Percentiles rank a stretch among this genome's conserved stretches.
These are phyloP conservation scores for Aspergillus latus DNA, from an alignment of 2,329 filamentous ascomycete species.

Conservation along the genomic window DNA sequence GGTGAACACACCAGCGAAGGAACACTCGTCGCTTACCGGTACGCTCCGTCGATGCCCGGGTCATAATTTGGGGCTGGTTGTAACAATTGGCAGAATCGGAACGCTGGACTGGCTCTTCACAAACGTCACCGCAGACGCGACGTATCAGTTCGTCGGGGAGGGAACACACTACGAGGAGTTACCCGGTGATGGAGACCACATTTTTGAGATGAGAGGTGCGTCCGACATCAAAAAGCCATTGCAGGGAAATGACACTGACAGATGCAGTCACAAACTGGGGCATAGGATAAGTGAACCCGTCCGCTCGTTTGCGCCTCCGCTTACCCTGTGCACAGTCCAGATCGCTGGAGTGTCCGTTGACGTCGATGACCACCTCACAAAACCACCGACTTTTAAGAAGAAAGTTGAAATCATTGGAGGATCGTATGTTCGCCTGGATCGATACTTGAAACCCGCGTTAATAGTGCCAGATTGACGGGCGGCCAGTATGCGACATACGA, in stretches of 20 bases:
- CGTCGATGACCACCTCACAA: conserved; percentile 47
- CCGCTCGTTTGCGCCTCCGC: background rate
- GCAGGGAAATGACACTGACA: background rate
- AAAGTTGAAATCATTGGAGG: conserved; percentile 49
- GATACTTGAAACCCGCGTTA: background rate
- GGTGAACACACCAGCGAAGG: conserved; percentile 52
- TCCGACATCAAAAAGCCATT: background rate
- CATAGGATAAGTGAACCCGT: conserved; percentile 45
- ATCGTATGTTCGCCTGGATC: conserved; percentile 27
- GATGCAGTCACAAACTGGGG: conserved; percentile 60
- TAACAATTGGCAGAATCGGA: conserved; percentile 43
- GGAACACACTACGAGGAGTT: conserved; percentile 48
- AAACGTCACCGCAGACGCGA: conserved; percentile 58
- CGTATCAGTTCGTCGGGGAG: conserved; percentile 57
- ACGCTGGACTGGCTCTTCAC: conserved; percentile 62
- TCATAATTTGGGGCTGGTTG: background rate
- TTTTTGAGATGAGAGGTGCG: conserved; percentile 55
- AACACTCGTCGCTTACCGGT: conserved; percentile 55
- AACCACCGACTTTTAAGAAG: conserved; percentile 37
- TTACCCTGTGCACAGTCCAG: conserved; percentile 47
- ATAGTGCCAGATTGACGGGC: conserved; percentile 49
- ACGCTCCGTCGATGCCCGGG: background rate
- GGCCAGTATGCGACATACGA: conserved; percentile 62
- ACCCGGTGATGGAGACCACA: conserved; percentile 41
- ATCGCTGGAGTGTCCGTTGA: conserved; percentile 54